Evolutionary conservation across 2,329 filamentous ascomycete species (phyloP), one percentile per base, ranked within the genome.

Genomic region (Cercospora sesami): DNA sequence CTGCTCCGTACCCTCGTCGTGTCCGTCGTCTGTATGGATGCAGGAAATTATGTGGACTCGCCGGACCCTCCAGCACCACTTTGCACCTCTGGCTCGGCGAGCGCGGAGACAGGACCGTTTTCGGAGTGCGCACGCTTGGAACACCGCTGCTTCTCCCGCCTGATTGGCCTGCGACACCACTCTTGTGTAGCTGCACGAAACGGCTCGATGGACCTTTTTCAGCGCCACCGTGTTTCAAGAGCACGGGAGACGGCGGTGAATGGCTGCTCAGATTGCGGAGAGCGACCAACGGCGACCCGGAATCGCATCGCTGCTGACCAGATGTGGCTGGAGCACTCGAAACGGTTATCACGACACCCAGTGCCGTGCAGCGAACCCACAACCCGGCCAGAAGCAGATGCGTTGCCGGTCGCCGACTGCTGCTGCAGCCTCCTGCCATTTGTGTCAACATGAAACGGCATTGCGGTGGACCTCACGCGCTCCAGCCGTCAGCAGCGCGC

Each of bases 151-250:
- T 28, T 28, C 14, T 14, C 9, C 33, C 12, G 12, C 39, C 5
- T 48, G 59, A 61, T 61, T 61, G 59, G 59, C n/a, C 59, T 42
- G 59, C 59, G 6, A 31, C 53, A 18, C 26, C 8, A 6, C 26
- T 58, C 53, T 58, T n/a, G 53, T 58, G 53, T 58, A 18, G 53
- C 53, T 33, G 53, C 9, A 21, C 53, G 53, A 61, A 42, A 45
- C 36, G 33, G 59, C 30, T 36, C 21, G 61, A 58, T 57, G 21
- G 62, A 28, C n/a, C 39, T 18, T 57, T 12, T 64, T 4, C 51
- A 23, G 48, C 62, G 48, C 62, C 62, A 64, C 62, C 45, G 21
- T 33, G 62, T 64, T 64, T 64, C 62, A 64, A 31, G 39, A 48
- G 4, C 7, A 53, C 14, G 61, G 45, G 36, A n/a, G 16, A 64